Evolutionary conservation across 1,284 basidiomycete genomes (phyloP).

Genomic region (Fistulina hepatica): DNA sequence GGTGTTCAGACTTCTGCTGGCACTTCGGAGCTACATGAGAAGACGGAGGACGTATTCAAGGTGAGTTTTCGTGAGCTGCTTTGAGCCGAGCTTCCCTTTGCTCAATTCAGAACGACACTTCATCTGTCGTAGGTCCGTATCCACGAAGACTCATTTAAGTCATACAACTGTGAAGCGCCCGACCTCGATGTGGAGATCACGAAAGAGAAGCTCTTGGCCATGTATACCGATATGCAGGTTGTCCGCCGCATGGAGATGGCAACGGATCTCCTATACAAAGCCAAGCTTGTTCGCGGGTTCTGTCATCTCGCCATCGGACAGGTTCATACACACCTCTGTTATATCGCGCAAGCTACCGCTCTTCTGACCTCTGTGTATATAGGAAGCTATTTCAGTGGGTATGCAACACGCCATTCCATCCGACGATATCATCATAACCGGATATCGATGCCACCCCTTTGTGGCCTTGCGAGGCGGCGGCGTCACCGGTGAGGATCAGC

Average conservation of each 20-base stretch:
- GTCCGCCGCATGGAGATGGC: conserved; percentile 99
- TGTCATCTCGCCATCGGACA: conserved; percentile 98
- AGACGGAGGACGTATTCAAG: conserved; percentile 39
- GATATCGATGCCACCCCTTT: conserved; percentile 97
- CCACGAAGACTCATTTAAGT: conserved; percentile 85
- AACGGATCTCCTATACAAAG: conserved; percentile 85
- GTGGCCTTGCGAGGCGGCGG: conserved; percentile 90
- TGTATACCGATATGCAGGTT: conserved; percentile 89
- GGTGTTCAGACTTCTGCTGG: conserved; percentile 66
- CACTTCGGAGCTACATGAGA: conserved; percentile 48
- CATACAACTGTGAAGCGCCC: conserved; percentile 74
- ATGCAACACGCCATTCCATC: conserved; percentile 80
- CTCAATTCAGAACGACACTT: too few relatives aligned
- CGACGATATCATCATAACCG: conserved; percentile 90
- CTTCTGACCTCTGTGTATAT: conserved; percentile 18
- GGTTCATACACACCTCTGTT: too few relatives aligned
- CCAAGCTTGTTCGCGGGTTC: conserved; percentile 93
- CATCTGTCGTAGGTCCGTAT: conserved; percentile 76
- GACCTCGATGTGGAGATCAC: conserved; percentile 73
- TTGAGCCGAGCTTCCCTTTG: too few relatives aligned
- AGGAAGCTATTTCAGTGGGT: conserved; percentile 96
- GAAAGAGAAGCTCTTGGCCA: conserved; percentile 76
- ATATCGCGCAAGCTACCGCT: too few relatives aligned
- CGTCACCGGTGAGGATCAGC: conserved; percentile 79
- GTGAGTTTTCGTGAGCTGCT: too few relatives aligned